Evolutionary conservation across 768 basidiomycete genomes (phyloP).

Genomic region (Sistotremastrum niveocremeum): DNA sequence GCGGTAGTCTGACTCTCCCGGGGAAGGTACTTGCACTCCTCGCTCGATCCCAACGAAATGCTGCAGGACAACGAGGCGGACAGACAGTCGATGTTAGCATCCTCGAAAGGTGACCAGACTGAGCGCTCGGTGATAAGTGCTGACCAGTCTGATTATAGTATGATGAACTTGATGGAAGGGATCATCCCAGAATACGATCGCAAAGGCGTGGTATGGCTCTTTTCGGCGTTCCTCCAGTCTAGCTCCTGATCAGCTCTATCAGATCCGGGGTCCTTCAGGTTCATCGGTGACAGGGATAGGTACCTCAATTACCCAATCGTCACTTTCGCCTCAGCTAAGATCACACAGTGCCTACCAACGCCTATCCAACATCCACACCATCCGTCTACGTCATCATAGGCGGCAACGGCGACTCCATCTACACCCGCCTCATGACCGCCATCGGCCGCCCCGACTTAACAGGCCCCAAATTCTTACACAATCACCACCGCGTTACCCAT

Average conservation of each 20-base stretch:
- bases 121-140: neutral
- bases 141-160: slow-evolving; percentile 23
- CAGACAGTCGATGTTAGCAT: slow-evolving; percentile 66
- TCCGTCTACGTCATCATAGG: slow-evolving; percentile 52
- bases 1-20: neutral
- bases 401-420: slow-evolving; percentile 59
- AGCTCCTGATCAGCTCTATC: neutral
- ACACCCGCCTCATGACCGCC: slow-evolving; percentile 48
- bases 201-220: slow-evolving; percentile 40
- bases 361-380: slow-evolving; percentile 38
- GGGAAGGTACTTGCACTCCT: slow-evolving; percentile 47
- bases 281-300: slow-evolving; percentile 58
- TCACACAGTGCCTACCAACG: slow-evolving; percentile 47
- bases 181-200: slow-evolving; percentile 66
- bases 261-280: slow-evolving; percentile 61
- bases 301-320: too few species aligned
- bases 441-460: slow-evolving; percentile 47
- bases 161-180: slow-evolving; percentile 68
- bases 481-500: slow-evolving; percentile 28
- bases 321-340: too few species aligned
- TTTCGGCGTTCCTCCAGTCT: neutral
- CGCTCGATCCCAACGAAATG: slow-evolving; percentile 24
- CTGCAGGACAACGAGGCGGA: slow-evolving; percentile 21
- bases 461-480: slow-evolving; percentile 34
- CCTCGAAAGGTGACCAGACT: slow-evolving; percentile 39